phyloP scores from a whole-genome alignment of 805 yeast genomes.

The Nakazawaea wyomingensis region DNA sequence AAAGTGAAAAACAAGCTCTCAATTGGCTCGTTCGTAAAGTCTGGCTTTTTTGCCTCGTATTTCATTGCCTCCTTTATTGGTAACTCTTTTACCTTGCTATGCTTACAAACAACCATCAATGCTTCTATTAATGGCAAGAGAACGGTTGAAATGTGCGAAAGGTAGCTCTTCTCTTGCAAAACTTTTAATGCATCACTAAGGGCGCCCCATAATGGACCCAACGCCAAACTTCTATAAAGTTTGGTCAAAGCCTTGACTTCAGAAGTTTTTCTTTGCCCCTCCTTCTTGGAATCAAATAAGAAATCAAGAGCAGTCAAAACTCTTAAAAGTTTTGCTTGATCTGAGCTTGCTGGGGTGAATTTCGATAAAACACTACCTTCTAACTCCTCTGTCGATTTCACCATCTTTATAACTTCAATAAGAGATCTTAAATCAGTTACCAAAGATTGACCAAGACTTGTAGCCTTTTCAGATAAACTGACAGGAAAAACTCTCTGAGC shows the following conservation, averaged over 20 bases:
- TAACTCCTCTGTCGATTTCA: constrained; percentile 34
- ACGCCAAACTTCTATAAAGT: constrained; percentile 60
- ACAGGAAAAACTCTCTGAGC: constrained; percentile 61
- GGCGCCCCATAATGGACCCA: constrained; percentile 83
- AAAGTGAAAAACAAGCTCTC: constrained; percentile 78
- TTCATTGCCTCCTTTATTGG: constrained; percentile 50
- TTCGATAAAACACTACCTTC: constrained; percentile 52
- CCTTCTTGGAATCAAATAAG: constrained; percentile 47
- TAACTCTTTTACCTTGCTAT: constrained; percentile 57
- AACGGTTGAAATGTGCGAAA: constrained; percentile 69
- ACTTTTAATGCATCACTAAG: constrained; percentile 65
- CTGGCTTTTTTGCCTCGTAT: constrained; percentile 58
- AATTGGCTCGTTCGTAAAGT: constrained; percentile 69
- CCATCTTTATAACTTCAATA: constrained; percentile 35
- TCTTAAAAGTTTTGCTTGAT: constrained; percentile 83
- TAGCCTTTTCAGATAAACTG: constrained; percentile 63
- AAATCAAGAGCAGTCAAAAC: constrained; percentile 85
- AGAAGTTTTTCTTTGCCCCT: constrained; percentile 16
- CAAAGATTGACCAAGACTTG: constrained; percentile 48
- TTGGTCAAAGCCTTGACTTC: constrained; percentile 46
- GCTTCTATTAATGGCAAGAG: constrained; percentile 85
- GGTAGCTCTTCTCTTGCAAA: constrained; percentile 52
- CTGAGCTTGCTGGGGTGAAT: constrained; percentile 76
- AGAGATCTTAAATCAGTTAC: constrained; percentile 50
- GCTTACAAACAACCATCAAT: constrained; percentile 94